phyloP scores from a whole-genome alignment of 2,329 filamentous ascomycete genomes.

The Colletotrichum acutatum region DNA sequence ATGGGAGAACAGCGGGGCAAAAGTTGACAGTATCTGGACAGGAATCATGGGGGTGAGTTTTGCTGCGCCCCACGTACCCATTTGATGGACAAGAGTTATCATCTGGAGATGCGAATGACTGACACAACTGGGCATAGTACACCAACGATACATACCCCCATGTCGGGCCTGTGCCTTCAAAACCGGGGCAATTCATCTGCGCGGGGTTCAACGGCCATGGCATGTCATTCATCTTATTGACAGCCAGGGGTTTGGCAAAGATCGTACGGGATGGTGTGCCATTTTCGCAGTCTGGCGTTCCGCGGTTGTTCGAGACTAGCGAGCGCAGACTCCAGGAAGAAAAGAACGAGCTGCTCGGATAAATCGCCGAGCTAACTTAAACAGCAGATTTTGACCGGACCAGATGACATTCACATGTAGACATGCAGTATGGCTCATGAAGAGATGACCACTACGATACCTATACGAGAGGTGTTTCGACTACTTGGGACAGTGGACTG shows the following conservation, averaged over 20 bases:
- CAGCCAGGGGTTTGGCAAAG: conserved; percentile 50
- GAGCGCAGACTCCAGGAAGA: conserved; percentile 40
- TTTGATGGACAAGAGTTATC: not conserved
- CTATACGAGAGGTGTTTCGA: not conserved
- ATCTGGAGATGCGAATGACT: conserved; percentile 44
- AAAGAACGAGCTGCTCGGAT: conserved; percentile 13
- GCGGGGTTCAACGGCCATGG: conserved; percentile 64
- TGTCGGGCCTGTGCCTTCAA: conserved; percentile 47
- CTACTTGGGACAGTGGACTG: not conserved
- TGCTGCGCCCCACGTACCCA: not conserved
- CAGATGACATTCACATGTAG: not conserved
- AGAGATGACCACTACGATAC: not conserved
- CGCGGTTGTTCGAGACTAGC: conserved; percentile 49
- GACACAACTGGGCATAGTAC: conserved; percentile 49
- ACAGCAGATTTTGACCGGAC: not conserved
- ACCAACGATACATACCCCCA: conserved; percentile 27
- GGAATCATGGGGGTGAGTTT: conserved; percentile 44
- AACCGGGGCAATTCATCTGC: conserved; percentile 52
- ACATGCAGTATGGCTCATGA: not conserved
- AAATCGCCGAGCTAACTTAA: not conserved
- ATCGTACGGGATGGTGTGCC: conserved; percentile 48
- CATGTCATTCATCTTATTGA: conserved; percentile 58
- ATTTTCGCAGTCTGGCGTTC: conserved; percentile 52
- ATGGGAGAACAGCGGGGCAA: conserved; percentile 55
- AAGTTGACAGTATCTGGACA: conserved; percentile 52